Evolutionary conservation across 768 basidiomycete genomes (phyloP).

Genomic region (Mycena amicta): DNA sequence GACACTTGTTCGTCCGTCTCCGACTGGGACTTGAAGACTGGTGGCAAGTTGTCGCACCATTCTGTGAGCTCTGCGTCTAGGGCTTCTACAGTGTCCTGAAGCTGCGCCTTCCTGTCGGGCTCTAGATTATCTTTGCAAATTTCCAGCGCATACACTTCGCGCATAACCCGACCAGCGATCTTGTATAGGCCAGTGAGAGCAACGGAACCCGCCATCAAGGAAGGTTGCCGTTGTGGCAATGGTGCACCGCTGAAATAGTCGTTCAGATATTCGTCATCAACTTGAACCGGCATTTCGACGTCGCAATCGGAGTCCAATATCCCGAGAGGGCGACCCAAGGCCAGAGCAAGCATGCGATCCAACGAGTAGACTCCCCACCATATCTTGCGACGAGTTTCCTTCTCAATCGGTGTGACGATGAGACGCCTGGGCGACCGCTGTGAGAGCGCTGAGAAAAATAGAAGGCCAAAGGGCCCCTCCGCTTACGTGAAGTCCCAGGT

Average conservation of each 20-base stretch:
- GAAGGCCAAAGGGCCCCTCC: conserved; percentile 3
- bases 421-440: conserved; percentile 85
- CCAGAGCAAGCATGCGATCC: conserved; percentile 90
- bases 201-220: conserved; percentile 82
- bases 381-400: conserved; percentile 86
- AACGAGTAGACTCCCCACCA: conserved; percentile 95
- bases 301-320: conserved; percentile 91
- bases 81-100: conserved; percentile 78
- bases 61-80: conserved; percentile 76
- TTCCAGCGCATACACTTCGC: conserved; percentile 82
- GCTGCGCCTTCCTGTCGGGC: conserved; percentile 69
- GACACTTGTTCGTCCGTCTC: conserved; percentile 79
- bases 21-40: conserved; percentile 72
- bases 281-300: conserved; percentile 78
- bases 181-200: conserved; percentile 79
- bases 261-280: conserved; percentile 78
- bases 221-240: conserved; percentile 55
- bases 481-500: conserved; percentile 89
- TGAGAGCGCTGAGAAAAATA: conserved; percentile 17
- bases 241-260: conserved; percentile 72
- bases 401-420: conserved; percentile 70
- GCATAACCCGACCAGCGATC: conserved; percentile 80
- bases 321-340: conserved; percentile 85
- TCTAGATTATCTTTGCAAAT: conserved; percentile 74
- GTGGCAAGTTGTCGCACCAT: conserved; percentile 83